Conservation (phyloP, 164 flowering plant genomes). For the Chimonanthus salicifolius region DNA sequence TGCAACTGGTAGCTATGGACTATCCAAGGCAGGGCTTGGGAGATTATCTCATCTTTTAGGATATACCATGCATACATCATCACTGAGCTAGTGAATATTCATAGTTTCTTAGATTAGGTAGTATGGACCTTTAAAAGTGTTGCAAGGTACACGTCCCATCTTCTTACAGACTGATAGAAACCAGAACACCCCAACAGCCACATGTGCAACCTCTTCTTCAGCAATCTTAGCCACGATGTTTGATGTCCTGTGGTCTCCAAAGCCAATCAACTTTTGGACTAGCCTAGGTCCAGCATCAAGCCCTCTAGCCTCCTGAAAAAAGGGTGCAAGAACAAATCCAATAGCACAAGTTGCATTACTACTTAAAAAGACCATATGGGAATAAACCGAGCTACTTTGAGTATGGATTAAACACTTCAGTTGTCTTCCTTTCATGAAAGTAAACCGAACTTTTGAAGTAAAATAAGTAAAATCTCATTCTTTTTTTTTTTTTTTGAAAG, state of each 20-base stretch:
- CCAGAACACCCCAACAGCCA: slow-evolving; percentile 92
- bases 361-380: background rate
- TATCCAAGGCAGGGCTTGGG: too few species aligned
- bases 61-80: too few species aligned
- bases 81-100: too few species aligned
- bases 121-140: slow-evolving; percentile 64
- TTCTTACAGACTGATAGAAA: slow-evolving; percentile 69
- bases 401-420: background rate
- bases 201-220: slow-evolving; percentile 96
- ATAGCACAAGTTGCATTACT: background rate
- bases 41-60: too few species aligned
- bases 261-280: slow-evolving; percentile 76
- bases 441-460: background rate
- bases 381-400: background rate
- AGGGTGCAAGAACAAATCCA: background rate
- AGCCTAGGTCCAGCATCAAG: slow-evolving; percentile 98
- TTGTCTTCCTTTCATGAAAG: background rate
- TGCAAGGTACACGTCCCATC: slow-evolving; percentile 59
- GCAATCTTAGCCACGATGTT: slow-evolving; percentile 75
- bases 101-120: too few species aligned
- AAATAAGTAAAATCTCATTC: background rate
- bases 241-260: slow-evolving; percentile 77
- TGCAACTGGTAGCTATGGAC: too few species aligned
- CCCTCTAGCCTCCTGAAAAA: slow-evolving; percentile 88
- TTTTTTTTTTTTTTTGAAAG: too few species aligned